Evolutionary conservation across 306 rosid genomes (phyloP).

Genomic region (Geum urbanum): DNA sequence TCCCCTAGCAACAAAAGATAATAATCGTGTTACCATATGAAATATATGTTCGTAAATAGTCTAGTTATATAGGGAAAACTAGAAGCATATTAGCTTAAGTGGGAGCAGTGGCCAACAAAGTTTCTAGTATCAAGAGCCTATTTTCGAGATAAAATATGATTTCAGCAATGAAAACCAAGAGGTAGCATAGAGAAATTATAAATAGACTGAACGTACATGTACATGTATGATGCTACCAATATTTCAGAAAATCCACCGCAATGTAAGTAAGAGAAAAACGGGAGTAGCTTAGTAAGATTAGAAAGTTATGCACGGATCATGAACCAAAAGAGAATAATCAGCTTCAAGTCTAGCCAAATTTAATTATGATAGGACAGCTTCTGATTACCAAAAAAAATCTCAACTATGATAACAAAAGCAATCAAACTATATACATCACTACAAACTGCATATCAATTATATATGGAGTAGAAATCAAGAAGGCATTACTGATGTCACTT

Average conservation of each 20-base stretch:
- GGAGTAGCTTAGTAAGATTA: background rate
- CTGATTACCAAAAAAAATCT: background rate
- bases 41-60: background rate
- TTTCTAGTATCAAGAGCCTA: background rate
- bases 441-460: constrained; percentile 13
- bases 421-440: background rate
- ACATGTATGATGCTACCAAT: background rate
- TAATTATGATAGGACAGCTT: background rate
- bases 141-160: background rate
- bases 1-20: constrained; percentile 52
- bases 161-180: background rate
- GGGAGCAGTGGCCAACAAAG: background rate
- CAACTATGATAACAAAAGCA: background rate
- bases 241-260: background rate
- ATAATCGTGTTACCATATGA: constrained; percentile 4
- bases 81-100: background rate
- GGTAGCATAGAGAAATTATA: background rate
- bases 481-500: constrained; percentile 87
- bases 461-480: constrained; percentile 19
- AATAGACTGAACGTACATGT: background rate
- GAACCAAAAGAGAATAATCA: background rate
- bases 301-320: background rate
- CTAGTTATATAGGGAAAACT: background rate
- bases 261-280: background rate
- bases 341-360: background rate